Conservation (phyloP, 495 filamentous ascomycete genomes). For the Penicillium alfredii region DNA sequence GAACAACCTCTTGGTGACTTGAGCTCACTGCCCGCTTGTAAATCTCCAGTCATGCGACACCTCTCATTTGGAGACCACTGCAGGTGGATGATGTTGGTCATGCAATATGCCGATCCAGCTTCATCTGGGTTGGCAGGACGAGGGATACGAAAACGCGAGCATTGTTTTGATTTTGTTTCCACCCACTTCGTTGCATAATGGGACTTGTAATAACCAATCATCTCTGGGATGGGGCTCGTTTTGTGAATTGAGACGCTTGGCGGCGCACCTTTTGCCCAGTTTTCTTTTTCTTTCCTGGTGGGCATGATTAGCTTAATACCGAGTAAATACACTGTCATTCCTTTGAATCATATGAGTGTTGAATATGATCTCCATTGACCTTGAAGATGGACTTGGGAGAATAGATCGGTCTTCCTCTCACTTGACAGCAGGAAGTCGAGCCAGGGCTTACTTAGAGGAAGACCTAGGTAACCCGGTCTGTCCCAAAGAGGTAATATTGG, state of each 20-base stretch:
- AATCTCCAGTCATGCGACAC: too few relatives aligned
- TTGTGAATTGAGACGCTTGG: conserved; percentile 7
- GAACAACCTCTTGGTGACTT: too few relatives aligned
- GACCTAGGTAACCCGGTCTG: too few relatives aligned
- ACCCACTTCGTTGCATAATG: conserved; percentile 12
- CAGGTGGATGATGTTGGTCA: not conserved
- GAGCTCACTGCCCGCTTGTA: too few relatives aligned
- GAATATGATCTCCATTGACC: too few relatives aligned
- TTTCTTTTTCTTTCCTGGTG: conserved; percentile 8
- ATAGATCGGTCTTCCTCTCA: too few relatives aligned
- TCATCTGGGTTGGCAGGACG: conserved; percentile 13
- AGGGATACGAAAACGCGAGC: conserved; percentile 27
- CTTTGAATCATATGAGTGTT: too few relatives aligned
- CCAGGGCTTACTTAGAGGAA: too few relatives aligned
- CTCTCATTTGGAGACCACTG: too few relatives aligned
- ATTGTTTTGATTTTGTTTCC: conserved; percentile 12
- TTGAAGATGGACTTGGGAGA: too few relatives aligned
- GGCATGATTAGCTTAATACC: conserved; percentile 21
- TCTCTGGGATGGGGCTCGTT: conserved; percentile 1
- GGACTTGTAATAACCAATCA: conserved; percentile 14
- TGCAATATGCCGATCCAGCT: conserved; percentile 2
- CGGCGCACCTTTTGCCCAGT: conserved; percentile 22
- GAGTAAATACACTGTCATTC: conserved; percentile 16
- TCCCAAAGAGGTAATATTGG: conserved; percentile 9
- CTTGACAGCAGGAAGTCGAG: too few relatives aligned